These are phyloP conservation scores for Cornus florida DNA, from an alignment of 148 eudicot genomes.

Conservation along the genomic window DNA sequence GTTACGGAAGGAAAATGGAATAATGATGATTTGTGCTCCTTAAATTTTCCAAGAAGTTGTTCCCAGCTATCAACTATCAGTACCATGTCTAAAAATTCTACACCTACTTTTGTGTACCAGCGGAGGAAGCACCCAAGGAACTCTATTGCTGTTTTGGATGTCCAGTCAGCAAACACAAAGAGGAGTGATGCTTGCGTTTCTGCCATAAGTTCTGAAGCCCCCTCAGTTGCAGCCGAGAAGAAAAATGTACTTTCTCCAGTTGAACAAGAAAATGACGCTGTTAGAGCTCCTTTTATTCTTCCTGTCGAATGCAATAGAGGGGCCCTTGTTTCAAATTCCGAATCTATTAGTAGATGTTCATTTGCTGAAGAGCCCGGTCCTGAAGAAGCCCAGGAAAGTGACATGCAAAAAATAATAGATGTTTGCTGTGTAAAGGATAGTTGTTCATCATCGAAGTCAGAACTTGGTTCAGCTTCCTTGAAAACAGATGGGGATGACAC, in stretches of 20 bases:
- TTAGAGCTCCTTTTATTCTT: slow-evolving; percentile 27
- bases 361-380: slow-evolving; percentile 33
- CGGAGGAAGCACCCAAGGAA: slow-evolving; percentile 49
- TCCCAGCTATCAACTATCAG: slow-evolving; percentile 46
- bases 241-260: slow-evolving; percentile 19
- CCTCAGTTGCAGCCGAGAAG: slow-evolving; percentile 25
- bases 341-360: slow-evolving; percentile 34
- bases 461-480: slow-evolving; percentile 44
- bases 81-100: slow-evolving; percentile 43
- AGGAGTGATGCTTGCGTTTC: slow-evolving; percentile 41
- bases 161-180: slow-evolving; percentile 25
- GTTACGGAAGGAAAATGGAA: slow-evolving; percentile 23
- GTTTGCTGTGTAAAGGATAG: slow-evolving; percentile 61
- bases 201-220: slow-evolving; percentile 41
- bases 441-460: slow-evolving; percentile 79
- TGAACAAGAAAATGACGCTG: slow-evolving; percentile 27
- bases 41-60: slow-evolving; percentile 35
- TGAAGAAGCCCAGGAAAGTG: slow-evolving; percentile 34
- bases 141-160: slow-evolving; percentile 20
- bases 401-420: slow-evolving; percentile 29
- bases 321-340: slow-evolving; percentile 28
- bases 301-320: slow-evolving; percentile 25
- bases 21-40: slow-evolving; percentile 21
- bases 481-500: slow-evolving; percentile 67
- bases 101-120: slow-evolving; percentile 54